Evolutionary conservation across 2,329 filamentous ascomycete genomes (phyloP), one percentile per base, ranked within the genome.

Genomic region (Lasiodiplodia gonubiensis): DNA sequence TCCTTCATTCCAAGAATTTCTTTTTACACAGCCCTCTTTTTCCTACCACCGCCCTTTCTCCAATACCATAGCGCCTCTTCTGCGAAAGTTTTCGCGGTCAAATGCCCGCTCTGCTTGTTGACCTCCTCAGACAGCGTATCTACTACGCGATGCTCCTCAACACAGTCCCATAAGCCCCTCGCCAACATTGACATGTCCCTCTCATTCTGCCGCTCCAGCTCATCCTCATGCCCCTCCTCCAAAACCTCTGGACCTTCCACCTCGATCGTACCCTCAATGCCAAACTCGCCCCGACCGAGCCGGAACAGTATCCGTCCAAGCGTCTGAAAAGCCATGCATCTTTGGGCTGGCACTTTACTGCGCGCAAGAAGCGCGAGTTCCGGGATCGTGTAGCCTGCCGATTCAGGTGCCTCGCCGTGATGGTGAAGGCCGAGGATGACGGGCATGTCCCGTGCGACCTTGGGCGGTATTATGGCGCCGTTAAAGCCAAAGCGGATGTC

Each of bases 251-350:
- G 74, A 10, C 85, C 86, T 3, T 86, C 78, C 2, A 75, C 76
- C 1, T 71, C 71, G 10, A 73, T 67, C 14, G 65, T 68, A 70
- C 68, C 79, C 30, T 88, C 86, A 2, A 86, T 85, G 0, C 87
- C 88, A 67, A 89, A 89, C 68, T 89, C 88, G 1, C 92, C 93
- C 59, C 84, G 86, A 0, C 95, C 94, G 0, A 99, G 83, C 10
- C 94, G 85, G 76, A 92, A 98, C 18, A 98, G 79, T 6, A 98
- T 86, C 23, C 95, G 86, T 0, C 95, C 95, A 0, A 98, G 82
- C 0, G 94, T 94, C 79, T 97, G 94, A 79, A 93, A 97, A 0
- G 95, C 93, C 69, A 98, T 86, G 74, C 95, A 97, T 12, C 94
- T 83, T 81, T 99, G 95, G 0, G 92, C 90, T 0, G 95, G 88